Percentiles rank a stretch among this genome's conserved stretches.
These are phyloP conservation scores for Calonectria crousiana DNA, from an alignment of 2,329 filamentous ascomycete genomes.

Conservation along the genomic window DNA sequence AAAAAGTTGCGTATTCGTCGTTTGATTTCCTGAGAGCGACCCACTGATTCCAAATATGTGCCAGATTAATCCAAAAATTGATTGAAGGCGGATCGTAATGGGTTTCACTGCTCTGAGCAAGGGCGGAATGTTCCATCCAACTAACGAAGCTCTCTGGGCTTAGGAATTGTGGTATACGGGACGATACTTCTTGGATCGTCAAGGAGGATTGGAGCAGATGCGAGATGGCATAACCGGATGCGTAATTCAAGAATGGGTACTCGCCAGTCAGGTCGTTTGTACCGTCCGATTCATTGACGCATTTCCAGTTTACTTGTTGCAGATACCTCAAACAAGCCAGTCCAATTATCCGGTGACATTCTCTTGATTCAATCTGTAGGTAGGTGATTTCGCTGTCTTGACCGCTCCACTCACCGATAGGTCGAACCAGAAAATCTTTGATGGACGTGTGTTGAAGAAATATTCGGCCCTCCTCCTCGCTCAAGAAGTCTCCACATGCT, in stretches of 20 bases:
- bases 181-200: background rate
- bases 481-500: background rate
- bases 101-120: background rate
- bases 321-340: conserved; percentile 5
- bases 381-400: background rate
- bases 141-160: background rate
- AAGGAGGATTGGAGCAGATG: conserved; percentile 1
- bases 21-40: background rate
- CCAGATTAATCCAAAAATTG: background rate
- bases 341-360: conserved; percentile 6
- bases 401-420: background rate
- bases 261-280: background rate
- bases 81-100: background rate
- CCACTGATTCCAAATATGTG: background rate
- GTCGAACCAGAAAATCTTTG: conserved; percentile 6
- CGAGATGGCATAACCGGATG: background rate
- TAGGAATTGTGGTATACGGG: background rate
- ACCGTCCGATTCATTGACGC: background rate
- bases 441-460: conserved; percentile 8
- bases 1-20: background rate
- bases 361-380: background rate
- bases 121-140: background rate
- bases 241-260: background rate
- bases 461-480: background rate
- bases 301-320: background rate